Evolutionary conservation across 2,329 filamentous ascomycete species (phyloP).

Genomic region (Cercospora nicotianae): DNA sequence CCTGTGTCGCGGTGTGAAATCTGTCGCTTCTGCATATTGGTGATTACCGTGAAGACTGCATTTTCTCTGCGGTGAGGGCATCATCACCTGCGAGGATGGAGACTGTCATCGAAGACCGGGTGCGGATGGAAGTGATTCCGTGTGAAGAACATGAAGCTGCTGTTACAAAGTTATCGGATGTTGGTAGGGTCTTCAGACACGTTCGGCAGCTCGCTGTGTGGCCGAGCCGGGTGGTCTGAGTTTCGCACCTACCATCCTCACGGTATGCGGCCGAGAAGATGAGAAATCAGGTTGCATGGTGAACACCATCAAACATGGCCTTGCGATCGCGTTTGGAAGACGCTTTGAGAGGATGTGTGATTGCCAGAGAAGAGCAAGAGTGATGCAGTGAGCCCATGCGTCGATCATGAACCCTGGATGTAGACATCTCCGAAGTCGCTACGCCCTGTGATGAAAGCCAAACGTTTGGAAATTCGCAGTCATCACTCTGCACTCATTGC

Average conservation of each 20-base stretch:
- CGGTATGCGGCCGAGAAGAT: neutral
- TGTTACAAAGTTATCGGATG: neutral
- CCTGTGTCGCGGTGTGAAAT: neutral
- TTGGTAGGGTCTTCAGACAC: neutral
- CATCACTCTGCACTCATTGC: slow-evolving; percentile 6
- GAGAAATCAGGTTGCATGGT: neutral
- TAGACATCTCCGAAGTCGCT: slow-evolving; percentile 1
- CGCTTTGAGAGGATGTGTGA: neutral
- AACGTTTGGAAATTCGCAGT: neutral
- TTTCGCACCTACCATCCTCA: neutral
- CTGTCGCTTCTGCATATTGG: neutral
- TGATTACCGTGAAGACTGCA: neutral
- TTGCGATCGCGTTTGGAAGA: neutral
- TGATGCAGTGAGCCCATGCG: neutral
- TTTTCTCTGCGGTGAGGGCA: neutral
- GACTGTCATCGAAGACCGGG: neutral
- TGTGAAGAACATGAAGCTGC: neutral
- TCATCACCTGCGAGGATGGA: neutral
- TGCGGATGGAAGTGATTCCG: neutral
- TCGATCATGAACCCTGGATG: neutral
- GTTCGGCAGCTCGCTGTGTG: neutral
- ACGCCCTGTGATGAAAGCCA: slow-evolving; percentile 1
- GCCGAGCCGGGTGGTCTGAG: neutral
- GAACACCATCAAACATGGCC: neutral
- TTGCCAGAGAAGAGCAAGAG: neutral